A percentile compares a stretch with the other conserved stretches of the same genome.
phyloP scores from a whole-genome alignment of 176 grass and related monocot species.

The Miscanthus lutarioriparius region DNA sequence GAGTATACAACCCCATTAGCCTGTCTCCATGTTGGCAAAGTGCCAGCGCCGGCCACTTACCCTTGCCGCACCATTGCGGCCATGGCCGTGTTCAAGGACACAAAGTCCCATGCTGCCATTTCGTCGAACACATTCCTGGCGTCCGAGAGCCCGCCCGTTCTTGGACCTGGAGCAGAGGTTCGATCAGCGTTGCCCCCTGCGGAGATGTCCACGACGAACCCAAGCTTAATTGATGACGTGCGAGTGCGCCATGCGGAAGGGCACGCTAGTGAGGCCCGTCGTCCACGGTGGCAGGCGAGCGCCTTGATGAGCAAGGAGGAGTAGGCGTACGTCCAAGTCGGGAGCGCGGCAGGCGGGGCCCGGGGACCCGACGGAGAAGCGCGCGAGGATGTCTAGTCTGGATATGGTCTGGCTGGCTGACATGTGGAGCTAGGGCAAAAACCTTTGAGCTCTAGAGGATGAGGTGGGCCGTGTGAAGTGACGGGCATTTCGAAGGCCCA shows the following conservation, averaged over 20 bases:
- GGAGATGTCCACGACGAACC: not conserved
- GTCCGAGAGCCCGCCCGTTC: conserved; percentile 18
- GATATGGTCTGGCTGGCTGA: conserved; percentile 31
- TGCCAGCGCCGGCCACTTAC: not conserved
- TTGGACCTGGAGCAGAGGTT: conserved; percentile 80
- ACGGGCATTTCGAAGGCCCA: not conserved
- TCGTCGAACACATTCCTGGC: conserved; percentile 51
- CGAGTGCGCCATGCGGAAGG: conserved; percentile 7
- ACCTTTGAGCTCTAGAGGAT: not conserved
- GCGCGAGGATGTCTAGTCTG: conserved; percentile 12
- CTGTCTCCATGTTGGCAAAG: conserved; percentile 58
- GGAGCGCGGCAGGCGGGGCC: conserved; percentile 31
- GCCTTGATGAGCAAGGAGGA: conserved; percentile 68
- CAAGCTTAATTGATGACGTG: conserved; percentile 48
- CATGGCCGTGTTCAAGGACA: conserved; percentile 67
- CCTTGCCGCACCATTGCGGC: conserved; percentile 47
- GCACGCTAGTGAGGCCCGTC: not conserved
- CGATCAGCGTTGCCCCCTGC: conserved; percentile 60
- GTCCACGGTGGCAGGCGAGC: conserved; percentile 24
- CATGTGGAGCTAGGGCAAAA: conserved; percentile 4
- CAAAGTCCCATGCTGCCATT: conserved; percentile 45
- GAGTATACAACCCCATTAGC: conserved; percentile 57
- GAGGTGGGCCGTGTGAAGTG: not conserved
- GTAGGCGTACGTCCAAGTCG: conserved; percentile 39
- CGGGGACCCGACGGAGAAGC: conserved; percentile 40